Conservation (phyloP, 306 rosid genomes). For the Fagus sylvatica region DNA sequence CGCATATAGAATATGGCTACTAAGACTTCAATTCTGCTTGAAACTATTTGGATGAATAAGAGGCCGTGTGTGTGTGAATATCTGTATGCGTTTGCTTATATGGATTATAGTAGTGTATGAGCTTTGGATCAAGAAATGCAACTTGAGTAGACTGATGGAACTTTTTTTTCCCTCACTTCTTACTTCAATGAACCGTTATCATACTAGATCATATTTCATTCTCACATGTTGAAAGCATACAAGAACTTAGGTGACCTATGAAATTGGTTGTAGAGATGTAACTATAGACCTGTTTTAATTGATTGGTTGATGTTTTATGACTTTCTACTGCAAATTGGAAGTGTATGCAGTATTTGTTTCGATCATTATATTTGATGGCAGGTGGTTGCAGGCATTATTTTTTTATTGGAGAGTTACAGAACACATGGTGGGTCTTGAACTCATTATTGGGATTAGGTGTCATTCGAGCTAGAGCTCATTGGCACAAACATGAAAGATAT, state of each 20-base stretch:
- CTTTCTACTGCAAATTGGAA: neutral
- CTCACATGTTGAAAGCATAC: neutral
- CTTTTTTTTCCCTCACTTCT: neutral
- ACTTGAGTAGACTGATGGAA: neutral
- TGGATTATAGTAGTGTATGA: neutral
- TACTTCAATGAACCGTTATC: neutral
- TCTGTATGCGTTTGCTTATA: neutral
- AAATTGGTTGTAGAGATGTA: conserved; percentile 13
- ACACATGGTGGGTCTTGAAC: neutral
- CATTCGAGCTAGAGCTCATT: neutral
- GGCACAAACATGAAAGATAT: neutral
- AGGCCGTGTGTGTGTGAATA: neutral
- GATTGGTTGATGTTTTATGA: neutral
- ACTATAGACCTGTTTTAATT: conserved; percentile 11
- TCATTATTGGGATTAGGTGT: neutral
- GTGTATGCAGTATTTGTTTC: neutral
- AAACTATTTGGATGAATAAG: neutral
- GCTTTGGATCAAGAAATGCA: conserved; percentile 3
- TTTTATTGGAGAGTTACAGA: neutral
- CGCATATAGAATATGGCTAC: neutral
- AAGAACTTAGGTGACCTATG: neutral
- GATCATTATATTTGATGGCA: neutral
- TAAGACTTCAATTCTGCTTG: neutral
- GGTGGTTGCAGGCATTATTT: neutral
- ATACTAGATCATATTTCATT: neutral